A percentile compares a stretch with the other conserved stretches of the same genome.
Evolutionary conservation across 1,284 basidiomycete species (phyloP).

Genomic region (Puccinia hordei): DNA sequence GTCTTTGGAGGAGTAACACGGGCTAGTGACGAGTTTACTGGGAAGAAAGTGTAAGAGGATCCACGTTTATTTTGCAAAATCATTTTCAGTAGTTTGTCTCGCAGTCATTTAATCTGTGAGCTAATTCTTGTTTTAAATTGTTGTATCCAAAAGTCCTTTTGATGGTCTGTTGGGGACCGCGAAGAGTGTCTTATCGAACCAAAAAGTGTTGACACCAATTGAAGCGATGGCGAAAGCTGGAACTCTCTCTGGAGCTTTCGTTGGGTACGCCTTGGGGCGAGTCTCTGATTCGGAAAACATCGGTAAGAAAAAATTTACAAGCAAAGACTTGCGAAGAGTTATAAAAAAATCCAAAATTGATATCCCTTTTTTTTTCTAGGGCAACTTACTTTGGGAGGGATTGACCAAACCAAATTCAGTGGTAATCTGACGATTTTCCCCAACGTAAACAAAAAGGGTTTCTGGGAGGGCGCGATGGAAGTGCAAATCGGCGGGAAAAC

Average conservation of each 20-base stretch:
- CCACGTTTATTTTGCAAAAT: background rate
- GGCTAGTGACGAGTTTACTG: slow-evolving; percentile 71
- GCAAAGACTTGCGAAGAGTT: no score
- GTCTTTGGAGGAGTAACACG: slow-evolving; percentile 71
- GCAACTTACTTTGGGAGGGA: slow-evolving; percentile 71
- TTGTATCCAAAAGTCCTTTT: slow-evolving; percentile 63
- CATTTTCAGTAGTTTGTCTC: background rate
- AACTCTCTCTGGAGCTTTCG: slow-evolving; percentile 70
- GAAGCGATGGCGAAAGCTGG: slow-evolving; percentile 70
- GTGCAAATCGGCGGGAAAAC: slow-evolving; percentile 55
- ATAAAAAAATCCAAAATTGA: background rate
- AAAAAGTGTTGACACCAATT: slow-evolving; percentile 70
- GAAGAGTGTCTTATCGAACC: slow-evolving; percentile 70
- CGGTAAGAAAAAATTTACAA: background rate
- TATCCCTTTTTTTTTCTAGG: slow-evolving; percentile 22
- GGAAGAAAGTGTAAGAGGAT: slow-evolving; percentile 43
- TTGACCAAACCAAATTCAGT: slow-evolving; percentile 73
- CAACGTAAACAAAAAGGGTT: slow-evolving; percentile 59
- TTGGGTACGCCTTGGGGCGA: slow-evolving; percentile 78
- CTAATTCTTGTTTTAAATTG: slow-evolving; percentile 54
- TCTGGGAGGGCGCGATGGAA: slow-evolving; percentile 59
- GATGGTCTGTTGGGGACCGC: slow-evolving; percentile 84
- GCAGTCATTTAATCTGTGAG: background rate
- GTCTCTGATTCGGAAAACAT: slow-evolving; percentile 61
- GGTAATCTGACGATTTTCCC: slow-evolving; percentile 57